Conservation (phyloP, 2,329 filamentous ascomycete genomes). For the Juglanconis oblonga region DNA sequence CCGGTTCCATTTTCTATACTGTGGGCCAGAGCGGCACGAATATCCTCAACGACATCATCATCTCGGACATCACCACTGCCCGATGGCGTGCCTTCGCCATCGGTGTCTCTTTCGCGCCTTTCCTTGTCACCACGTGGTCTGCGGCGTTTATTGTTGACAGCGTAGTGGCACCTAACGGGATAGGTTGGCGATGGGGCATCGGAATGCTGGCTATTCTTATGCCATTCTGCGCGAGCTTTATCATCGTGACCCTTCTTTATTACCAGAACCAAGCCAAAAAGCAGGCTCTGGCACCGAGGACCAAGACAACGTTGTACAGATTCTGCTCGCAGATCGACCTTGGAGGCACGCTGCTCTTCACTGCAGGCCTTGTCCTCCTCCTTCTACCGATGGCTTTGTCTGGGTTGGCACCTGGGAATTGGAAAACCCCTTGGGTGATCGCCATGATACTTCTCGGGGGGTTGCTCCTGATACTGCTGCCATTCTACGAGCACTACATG, state of each 20-base stretch:
- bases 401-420: no score
- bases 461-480: no score
- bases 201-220: conserved; percentile 55
- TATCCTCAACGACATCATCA: conserved; percentile 60
- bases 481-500: no score
- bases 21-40: conserved; percentile 58
- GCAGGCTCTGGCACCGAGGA: not conserved
- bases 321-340: no score
- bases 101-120: conserved; percentile 48
- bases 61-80: conserved; percentile 56
- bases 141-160: conserved; percentile 44
- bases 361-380: no score
- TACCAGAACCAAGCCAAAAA: conserved; percentile 49
- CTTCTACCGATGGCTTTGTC: no score
- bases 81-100: conserved; percentile 45
- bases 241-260: conserved; percentile 45
- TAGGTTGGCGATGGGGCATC: conserved; percentile 56
- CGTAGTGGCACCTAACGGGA: conserved; percentile 28
- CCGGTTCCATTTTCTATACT: conserved; percentile 56
- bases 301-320: no score
- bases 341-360: no score
- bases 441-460: no score
- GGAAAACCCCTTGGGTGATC: no score
- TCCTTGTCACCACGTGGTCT: conserved; percentile 41
- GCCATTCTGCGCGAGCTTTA: conserved; percentile 46